Evolutionary conservation across 495 filamentous ascomycete species (phyloP), one percentile per base, ranked within the genome.

Genomic region (Aspergillus egyptiacus): DNA sequence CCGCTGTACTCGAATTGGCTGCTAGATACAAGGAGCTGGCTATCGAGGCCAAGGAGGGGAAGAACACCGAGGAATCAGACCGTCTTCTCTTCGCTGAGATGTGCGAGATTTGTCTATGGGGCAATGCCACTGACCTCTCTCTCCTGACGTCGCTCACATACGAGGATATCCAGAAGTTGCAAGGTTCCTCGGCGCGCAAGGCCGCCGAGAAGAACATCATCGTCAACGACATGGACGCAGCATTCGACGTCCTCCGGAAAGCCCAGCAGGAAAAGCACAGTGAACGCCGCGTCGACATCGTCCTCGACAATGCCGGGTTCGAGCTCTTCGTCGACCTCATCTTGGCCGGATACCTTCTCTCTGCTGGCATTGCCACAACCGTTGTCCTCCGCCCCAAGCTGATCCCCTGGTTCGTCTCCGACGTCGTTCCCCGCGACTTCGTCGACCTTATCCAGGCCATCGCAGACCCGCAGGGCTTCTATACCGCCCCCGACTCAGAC

Each of bases 71-170:
- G 20, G 76, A 86, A 50, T 84, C 85, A 0, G 85, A 94, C 52
- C 76, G 78, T 53, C 61, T 90, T 1, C 65, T 96, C 14, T 98
- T 98, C 65, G 77, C 71, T 2, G 93, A 96, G 64, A 95, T 97
- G 85, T 91, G 83, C 68, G 89, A 96, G 71, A 93, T 96, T 54
- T 96, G 93, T 59, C 78, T 97, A 15, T 97, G 93, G 93, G 94
- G 93, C 7, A 96, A 98, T 66, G 93, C 94, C 4, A 97, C 91
- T 0, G 94, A 97, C 56, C 76, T 97, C 14, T 95, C 88, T 0
- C 84, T 97, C 32, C 72, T 97, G 30, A 96, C 90, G 0, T 86
- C 80, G 51, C 79, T 97, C 44, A 86, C 87, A 2, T 96, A 96
- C 65, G 89, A 94, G 51, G 93, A 96, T 58, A 91, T 97, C 54